Conservation (phyloP, 1,284 basidiomycete genomes). For the Cryptococcus jaspeensis region DNA sequence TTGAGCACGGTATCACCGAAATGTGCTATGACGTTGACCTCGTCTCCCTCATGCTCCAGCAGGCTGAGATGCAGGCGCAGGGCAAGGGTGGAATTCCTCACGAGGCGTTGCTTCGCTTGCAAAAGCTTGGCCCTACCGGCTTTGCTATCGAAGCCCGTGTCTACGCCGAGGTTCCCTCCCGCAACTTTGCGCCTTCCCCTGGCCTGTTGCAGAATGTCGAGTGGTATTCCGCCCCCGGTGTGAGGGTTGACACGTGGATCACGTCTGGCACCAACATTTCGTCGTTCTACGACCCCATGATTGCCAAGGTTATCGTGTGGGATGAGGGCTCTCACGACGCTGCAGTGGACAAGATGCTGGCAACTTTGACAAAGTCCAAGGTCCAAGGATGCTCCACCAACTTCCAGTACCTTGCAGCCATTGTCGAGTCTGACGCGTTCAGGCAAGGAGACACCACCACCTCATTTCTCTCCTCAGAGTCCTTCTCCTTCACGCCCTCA, state of each 20-base stretch:
- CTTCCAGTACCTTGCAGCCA: constrained; percentile 56
- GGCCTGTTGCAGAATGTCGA: constrained; percentile 63
- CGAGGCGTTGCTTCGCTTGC: constrained; percentile 23
- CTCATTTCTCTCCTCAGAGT: constrained; percentile 56
- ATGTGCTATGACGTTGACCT: constrained; percentile 62
- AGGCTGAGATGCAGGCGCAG: constrained; percentile 35
- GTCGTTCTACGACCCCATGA: constrained; percentile 61
- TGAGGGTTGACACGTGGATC: constrained; percentile 46
- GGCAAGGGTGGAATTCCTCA: constrained; percentile 50
- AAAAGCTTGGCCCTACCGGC: constrained; percentile 29
- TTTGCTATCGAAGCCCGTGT: constrained; percentile 64
- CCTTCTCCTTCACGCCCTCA: constrained; percentile 39
- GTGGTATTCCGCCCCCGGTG: constrained; percentile 44
- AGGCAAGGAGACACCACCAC: constrained; percentile 59
- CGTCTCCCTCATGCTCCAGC: constrained; percentile 61
- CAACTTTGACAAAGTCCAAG: constrained; percentile 49
- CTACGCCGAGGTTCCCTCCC: constrained; percentile 66
- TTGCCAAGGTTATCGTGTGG: constrained; percentile 41
- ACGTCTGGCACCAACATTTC: constrained; percentile 55
- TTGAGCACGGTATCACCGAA: constrained; percentile 71
- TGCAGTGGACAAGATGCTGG: constrained; percentile 28
- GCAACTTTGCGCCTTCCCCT: constrained; percentile 62
- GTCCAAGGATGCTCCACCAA: constrained; percentile 62
- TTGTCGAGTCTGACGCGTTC: constrained; percentile 56
- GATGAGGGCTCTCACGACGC: constrained; percentile 24